Conservation (phyloP, 2,329 filamentous ascomycete species). For the Paraphoma chrysanthemicola region DNA sequence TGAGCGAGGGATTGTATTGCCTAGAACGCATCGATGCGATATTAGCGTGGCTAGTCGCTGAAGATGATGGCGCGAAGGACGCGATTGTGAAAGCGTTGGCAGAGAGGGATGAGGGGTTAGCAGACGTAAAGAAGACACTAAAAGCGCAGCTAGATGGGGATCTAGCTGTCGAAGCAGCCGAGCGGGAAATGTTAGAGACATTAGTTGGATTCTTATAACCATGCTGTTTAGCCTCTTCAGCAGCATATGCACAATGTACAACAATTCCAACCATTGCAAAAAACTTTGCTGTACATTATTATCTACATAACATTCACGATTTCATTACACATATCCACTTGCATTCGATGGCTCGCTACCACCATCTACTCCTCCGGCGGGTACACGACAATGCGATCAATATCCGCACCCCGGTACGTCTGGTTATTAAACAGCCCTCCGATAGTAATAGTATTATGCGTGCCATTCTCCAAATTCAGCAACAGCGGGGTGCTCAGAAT, state of each 20-base stretch:
- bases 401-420: constrained; percentile 64
- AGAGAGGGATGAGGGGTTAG: constrained; percentile 71
- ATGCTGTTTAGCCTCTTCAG: no score
- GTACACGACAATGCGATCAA: constrained; percentile 67
- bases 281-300: no score
- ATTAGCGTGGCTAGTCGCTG: constrained; percentile 88
- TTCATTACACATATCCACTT: no score
- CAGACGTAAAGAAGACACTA: constrained; percentile 70
- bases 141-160: constrained; percentile 71
- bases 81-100: constrained; percentile 70
- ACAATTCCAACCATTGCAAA: background rate
- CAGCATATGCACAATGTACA: background rate
- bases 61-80: constrained; percentile 77
- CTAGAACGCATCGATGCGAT: constrained; percentile 85
- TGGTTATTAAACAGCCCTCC: constrained; percentile 65
- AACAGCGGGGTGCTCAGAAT: constrained; percentile 65
- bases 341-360: background rate
- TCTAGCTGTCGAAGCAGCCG: constrained; percentile 57
- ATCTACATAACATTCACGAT: no score
- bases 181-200: constrained; percentile 71
- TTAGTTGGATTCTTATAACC: constrained; percentile 49
- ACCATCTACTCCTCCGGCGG: constrained; percentile 55
- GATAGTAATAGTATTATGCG: constrained; percentile 65
- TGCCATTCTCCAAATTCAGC: constrained; percentile 61
- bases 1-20: constrained; percentile 85